Percentiles rank a stretch among this genome's conserved stretches.
Evolutionary conservation across 768 basidiomycete species (phyloP).

Genomic region (Lentinula raphanica): DNA sequence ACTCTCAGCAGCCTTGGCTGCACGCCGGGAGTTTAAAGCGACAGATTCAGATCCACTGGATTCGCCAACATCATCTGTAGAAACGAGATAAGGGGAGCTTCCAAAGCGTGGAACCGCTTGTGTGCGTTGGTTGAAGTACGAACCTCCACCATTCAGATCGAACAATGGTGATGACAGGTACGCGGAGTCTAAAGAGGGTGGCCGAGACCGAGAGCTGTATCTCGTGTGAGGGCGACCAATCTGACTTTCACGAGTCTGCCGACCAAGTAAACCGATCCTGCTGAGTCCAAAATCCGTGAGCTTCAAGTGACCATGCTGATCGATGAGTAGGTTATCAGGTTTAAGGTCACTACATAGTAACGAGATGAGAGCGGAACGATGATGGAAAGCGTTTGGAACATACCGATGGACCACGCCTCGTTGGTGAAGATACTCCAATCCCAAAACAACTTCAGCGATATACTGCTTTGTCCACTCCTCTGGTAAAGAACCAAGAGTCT

Average conservation of each 20-base stretch:
- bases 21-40: constrained; percentile 30
- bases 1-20: constrained; percentile 56
- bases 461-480: constrained; percentile 98
- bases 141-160: constrained; percentile 56
- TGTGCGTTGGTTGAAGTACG: constrained; percentile 75
- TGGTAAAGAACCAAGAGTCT: constrained; percentile 85
- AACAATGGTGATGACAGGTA: constrained; percentile 76
- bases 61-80: constrained; percentile 82
- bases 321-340: constrained; percentile 96
- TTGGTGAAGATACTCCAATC: constrained; percentile 94
- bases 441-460: constrained; percentile 92
- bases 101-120: constrained; percentile 53
- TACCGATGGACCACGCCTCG: constrained; percentile 96
- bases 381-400: constrained; percentile 20
- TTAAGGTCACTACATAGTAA: constrained; percentile 76
- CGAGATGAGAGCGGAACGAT: constrained; percentile 1
- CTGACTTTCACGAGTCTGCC: constrained; percentile 79
- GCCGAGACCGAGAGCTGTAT: constrained; percentile 68
- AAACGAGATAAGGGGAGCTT: constrained; percentile 61
- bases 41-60: constrained; percentile 46
- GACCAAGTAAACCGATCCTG: constrained; percentile 94
- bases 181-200: constrained; percentile 76
- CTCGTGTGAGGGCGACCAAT: constrained; percentile 42
- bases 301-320: constrained; percentile 94
- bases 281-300: constrained; percentile 97